Conservation (phyloP, 345 rosid genomes). For the Eucalyptus decipiens region DNA sequence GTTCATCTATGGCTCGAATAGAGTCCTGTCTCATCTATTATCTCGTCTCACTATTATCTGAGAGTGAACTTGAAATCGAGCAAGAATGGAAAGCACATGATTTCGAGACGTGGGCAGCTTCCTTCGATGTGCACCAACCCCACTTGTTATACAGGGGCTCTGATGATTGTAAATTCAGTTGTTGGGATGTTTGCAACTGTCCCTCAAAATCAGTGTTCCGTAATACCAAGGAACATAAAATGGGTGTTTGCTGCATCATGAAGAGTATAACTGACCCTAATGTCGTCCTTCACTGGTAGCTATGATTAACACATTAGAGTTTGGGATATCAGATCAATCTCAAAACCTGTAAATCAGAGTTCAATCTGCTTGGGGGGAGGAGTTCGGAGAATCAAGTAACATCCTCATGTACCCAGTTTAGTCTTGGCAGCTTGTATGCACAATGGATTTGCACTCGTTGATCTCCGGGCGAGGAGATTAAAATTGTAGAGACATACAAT, state of each 20-base stretch:
- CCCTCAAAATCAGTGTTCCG: slow-evolving; percentile 36
- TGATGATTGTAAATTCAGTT: slow-evolving; percentile 81
- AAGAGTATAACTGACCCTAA: slow-evolving; percentile 48
- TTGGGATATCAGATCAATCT: slow-evolving; percentile 72
- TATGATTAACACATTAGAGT: slow-evolving; percentile 72
- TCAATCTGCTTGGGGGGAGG: slow-evolving; percentile 59
- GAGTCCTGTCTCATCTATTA: slow-evolving; percentile 46
- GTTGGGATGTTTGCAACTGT: slow-evolving; percentile 58
- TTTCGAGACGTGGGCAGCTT: slow-evolving; percentile 71
- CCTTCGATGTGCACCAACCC: slow-evolving; percentile 66
- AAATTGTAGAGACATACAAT: slow-evolving; percentile 43
- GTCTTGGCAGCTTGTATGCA: slow-evolving; percentile 85
- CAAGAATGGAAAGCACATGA: slow-evolving; percentile 77
- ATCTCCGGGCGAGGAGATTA: slow-evolving; percentile 24
- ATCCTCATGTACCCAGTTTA: slow-evolving; percentile 37
- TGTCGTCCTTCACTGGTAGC: slow-evolving; percentile 57
- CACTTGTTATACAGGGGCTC: slow-evolving; percentile 65
- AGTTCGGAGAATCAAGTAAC: slow-evolving; percentile 81
- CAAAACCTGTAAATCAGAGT: slow-evolving; percentile 45
- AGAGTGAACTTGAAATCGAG: slow-evolving; percentile 32
- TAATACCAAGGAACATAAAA: slow-evolving; percentile 55
- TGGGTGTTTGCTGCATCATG: slow-evolving; percentile 75
- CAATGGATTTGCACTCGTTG: slow-evolving; percentile 54
- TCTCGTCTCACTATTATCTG: slow-evolving; percentile 34
- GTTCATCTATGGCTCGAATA: no score